Conservation (phyloP, 2,329 filamentous ascomycete genomes). For the Fusarium sp. region DNA sequence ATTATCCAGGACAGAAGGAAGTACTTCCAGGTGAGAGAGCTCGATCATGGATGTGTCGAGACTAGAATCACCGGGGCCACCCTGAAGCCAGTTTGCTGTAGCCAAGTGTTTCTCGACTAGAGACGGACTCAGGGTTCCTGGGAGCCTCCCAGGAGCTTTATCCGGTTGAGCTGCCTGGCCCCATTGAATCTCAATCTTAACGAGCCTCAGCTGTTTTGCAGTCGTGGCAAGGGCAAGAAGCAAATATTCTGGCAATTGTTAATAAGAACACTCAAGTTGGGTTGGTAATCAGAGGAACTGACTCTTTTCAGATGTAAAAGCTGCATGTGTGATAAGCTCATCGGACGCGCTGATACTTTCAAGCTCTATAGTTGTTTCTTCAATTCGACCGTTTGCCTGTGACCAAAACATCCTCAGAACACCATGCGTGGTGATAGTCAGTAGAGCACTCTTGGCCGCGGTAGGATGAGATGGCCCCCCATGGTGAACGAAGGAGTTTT, state of each 20-base stretch:
- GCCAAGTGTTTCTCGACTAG: constrained; percentile 68
- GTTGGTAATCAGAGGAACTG: constrained; percentile 38
- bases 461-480: constrained; percentile 80
- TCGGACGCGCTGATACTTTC: constrained; percentile 78
- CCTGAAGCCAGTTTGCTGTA: constrained; percentile 67
- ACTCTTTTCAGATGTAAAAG: constrained; percentile 81
- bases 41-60: constrained; percentile 66
- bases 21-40: constrained; percentile 79
- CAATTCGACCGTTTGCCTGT: constrained; percentile 77
- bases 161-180: constrained; percentile 62
- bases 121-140: constrained; percentile 61
- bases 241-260: constrained; percentile 60
- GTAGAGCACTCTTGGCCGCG: constrained; percentile 75
- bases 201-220: constrained; percentile 77
- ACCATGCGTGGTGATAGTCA: constrained; percentile 81
- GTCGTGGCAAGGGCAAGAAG: constrained; percentile 75
- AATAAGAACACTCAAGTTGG: constrained; percentile 2
- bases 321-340: constrained; percentile 82
- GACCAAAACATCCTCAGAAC: constrained; percentile 81
- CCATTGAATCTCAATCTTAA: constrained; percentile 81
- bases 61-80: constrained; percentile 55
- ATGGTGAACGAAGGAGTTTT: constrained; percentile 72
- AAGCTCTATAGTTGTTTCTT: constrained; percentile 78
- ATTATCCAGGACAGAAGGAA: constrained; percentile 73
- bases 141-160: constrained; percentile 61